Percentiles rank a stretch among this genome's conserved stretches.
These are phyloP conservation scores for Blepharisma undulans DNA, from an alignment of 169 alveolate species.

Conservation along the genomic window DNA sequence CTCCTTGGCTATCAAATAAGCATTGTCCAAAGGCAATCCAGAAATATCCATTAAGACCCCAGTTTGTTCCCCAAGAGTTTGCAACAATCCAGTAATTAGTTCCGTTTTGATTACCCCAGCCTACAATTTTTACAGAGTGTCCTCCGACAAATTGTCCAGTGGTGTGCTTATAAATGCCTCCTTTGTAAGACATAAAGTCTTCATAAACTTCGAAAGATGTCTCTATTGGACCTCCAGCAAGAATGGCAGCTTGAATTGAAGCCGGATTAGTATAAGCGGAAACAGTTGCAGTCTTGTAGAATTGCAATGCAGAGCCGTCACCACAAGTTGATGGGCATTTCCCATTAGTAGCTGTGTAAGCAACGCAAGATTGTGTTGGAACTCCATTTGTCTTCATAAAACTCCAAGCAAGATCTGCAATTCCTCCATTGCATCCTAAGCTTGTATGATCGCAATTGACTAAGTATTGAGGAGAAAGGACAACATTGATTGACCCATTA, in stretches of 20 bases:
- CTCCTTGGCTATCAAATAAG: conserved; percentile 42
- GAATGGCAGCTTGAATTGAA: neutral
- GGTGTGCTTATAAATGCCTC: conserved; percentile 85
- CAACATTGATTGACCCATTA: conserved; percentile 45
- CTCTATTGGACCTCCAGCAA: conserved; percentile 55
- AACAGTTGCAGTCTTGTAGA: neutral
- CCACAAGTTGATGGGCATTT: neutral
- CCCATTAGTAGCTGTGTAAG: neutral
- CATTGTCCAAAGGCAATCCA: conserved; percentile 39
- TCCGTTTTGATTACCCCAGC: conserved; percentile 79
- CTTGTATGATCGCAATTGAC: conserved; percentile 67
- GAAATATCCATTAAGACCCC: conserved; percentile 64
- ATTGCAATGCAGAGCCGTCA: neutral
- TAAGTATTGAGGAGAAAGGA: conserved; percentile 71
- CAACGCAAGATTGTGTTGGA: conserved; percentile 52
- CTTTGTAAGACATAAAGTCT: conserved; percentile 82
- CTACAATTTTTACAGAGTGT: conserved; percentile 87
- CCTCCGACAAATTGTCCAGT: conserved; percentile 77
- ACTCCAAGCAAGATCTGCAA: conserved; percentile 53
- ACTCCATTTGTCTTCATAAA: conserved; percentile 59
- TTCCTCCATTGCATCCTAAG: conserved; percentile 81
- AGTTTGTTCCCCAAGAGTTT: conserved; percentile 77
- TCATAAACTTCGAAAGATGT: conserved; percentile 79
- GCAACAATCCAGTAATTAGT: conserved; percentile 74
- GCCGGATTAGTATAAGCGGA: neutral